Base-by-base conservation (phyloP, 164 flowering plant genomes). In the Macadamia tetraphylla region DNA sequence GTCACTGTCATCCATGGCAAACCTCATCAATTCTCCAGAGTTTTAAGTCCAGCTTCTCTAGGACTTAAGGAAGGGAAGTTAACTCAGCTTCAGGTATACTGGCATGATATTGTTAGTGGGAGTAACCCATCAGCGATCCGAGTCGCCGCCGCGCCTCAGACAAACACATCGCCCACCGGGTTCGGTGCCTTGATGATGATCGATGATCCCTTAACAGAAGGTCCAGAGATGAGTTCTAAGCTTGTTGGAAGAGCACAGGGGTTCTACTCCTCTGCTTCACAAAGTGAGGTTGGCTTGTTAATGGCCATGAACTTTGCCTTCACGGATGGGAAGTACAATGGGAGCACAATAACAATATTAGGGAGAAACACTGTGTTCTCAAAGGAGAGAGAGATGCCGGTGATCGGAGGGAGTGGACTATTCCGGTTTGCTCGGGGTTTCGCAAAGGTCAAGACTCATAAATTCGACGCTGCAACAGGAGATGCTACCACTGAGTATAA, bases 31-130 rank as follows among this genome's bases (percentile, higher is more conserved):
- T 67, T 55, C 59, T 49, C 56, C 11, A 66, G 60, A 66, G 23
- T 29, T 9, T 30, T 74, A 14, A 35, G 14, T 55, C 62, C 71
- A 3, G 31, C 29, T 3, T 12, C 40, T 18, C 43, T 69, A 9
- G 61, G 66, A 46, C 29, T 65, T 9, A 68, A 58, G 40, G 11
- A 58, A 7, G 64, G 68, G 23, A 80, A 80, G 58, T 62, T 77
- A 10, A 74, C 58, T 60, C 76, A 79, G 31, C 51, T 76, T 18
- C 73, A 63, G 18, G 66, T 70, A 48, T 79, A 76, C 68, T 79
- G 76, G 76, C 83, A 80, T 57, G 83, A 80, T 71, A 57, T 67
- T 12, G 71, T 77, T n/a, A 49, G 62, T 46, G 78, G 83, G 9
- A 17, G 42, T 8, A 64, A 67, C 48, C 80, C 80, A 42, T 77